Conservation (phyloP, 441 rosid genomes). For the Mallotus japonicus region DNA sequence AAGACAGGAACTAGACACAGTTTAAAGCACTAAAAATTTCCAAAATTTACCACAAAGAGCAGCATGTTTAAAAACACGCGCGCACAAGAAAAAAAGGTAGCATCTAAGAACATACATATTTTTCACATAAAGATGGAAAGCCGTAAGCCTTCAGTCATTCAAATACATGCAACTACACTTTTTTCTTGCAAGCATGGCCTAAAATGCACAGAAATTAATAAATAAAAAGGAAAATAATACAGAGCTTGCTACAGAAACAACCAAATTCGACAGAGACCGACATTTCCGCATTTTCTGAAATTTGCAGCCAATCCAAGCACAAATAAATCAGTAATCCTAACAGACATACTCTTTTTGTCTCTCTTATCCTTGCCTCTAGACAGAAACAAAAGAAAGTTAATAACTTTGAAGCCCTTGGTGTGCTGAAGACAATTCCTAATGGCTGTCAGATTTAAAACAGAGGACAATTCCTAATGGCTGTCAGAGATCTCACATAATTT, state of each 20-base stretch:
- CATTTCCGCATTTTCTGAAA: conserved; percentile 6
- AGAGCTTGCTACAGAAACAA: not conserved
- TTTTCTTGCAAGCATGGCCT: not conserved
- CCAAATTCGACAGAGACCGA: conserved; percentile 9
- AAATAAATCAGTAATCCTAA: conserved; percentile 7
- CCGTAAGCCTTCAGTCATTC: not conserved
- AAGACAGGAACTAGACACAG: conserved; percentile 11
- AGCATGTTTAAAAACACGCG: not conserved
- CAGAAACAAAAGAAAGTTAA: conserved; percentile 4
- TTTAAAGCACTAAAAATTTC: conserved; percentile 9
- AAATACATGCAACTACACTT: conserved; percentile 1
- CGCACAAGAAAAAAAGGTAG: not conserved
- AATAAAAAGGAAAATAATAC: not conserved
- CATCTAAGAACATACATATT: not conserved
- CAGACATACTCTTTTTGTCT: not conserved
- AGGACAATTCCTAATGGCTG: not conserved
- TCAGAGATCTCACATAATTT: conserved; percentile 21
- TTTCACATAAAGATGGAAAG: not conserved
- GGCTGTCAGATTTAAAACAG: conserved; percentile 2
- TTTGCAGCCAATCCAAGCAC: conserved; percentile 9
- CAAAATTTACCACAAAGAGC: conserved; percentile 7
- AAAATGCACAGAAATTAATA: not conserved
- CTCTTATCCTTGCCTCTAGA: conserved; percentile 7
- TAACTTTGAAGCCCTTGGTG: conserved; percentile 2
- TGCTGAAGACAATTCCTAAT: conserved; percentile 21